Conservation (phyloP, 2,329 filamentous ascomycete genomes). For the Xylaria sp. region DNA sequence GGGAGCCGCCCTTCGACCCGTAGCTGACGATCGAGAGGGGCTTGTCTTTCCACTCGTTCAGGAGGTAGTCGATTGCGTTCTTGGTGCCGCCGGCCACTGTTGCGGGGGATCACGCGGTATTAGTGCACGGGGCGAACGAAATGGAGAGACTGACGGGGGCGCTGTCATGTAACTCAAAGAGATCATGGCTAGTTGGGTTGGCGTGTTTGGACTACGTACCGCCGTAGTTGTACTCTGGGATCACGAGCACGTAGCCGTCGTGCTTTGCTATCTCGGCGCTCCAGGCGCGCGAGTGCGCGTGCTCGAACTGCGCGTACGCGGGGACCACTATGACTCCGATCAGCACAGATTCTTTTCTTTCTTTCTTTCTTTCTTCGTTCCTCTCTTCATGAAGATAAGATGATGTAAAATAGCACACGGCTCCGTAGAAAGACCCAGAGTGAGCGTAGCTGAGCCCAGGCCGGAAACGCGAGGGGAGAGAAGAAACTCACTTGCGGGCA, state of each 20-base stretch:
- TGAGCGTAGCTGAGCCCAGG: too few relatives aligned
- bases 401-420: neutral
- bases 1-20: constrained; percentile 58
- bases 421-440: neutral
- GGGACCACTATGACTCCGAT: constrained; percentile 50
- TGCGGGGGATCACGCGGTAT: neutral
- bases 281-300: constrained; percentile 60
- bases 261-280: constrained; percentile 56
- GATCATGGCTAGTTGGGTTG: too few relatives aligned
- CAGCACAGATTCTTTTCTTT: neutral
- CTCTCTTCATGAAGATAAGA: neutral
- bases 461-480: neutral
- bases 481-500: constrained; percentile 47
- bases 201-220: constrained; percentile 29
- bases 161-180: too few relatives aligned
- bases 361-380: neutral
- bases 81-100: constrained; percentile 63
- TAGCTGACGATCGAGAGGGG: constrained; percentile 65
- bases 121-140: neutral
- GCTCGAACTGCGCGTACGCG: constrained; percentile 50
- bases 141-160: neutral
- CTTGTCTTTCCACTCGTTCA: constrained; percentile 68
- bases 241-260: constrained; percentile 61
- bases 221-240: constrained; percentile 68
- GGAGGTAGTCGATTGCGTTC: constrained; percentile 72